Base-by-base conservation (phyloP, 106 monocot species). In the Ottelia alismoides region DNA sequence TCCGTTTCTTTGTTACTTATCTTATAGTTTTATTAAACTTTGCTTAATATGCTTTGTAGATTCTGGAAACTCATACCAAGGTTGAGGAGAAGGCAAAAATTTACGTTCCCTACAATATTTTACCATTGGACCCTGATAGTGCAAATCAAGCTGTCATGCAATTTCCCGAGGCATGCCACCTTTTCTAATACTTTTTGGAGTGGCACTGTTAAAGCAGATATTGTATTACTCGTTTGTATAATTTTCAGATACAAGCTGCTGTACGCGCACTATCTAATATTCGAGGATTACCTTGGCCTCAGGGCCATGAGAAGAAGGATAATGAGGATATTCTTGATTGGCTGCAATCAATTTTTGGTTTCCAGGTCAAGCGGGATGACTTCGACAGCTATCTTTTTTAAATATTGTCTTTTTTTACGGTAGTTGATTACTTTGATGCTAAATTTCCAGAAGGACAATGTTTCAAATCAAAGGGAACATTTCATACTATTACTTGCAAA, bases 391-490 rank as follows among this genome's bases (percentile, higher is more conserved):
- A 88, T 78, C 40, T 43, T 43, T 43, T 43, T 43, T 43, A 16
- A 6, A 7, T 43, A 43, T 43, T 43, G 16, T 43, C 10, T 43
- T 16, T 43, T n/a, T n/a, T 16, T 43, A 43, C 6, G 40, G 16
- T 6, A 16, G 10, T 43, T 16, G 40, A 43, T 43, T 7, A 43
- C 6, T 43, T 6, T 43, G 40, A 43, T 16, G 16, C 16, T 16
- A 43, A n/a, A n/a, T n/a, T n/a, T n/a, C 40, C 90, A 98, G 98
- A 83, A 85, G 53, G 90, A 98, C 64, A 98, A 80, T 73, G 98
- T 98, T 19, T 53, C 98, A 30, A 98, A 98, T 69, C 98, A 98
- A 63, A 77, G 98, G 56, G 98, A 98, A 53, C 90, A 98, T 75
- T 28, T 98, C 49, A 86, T 98, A 43, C 65, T 98, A 24, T 51